Evolutionary conservation across 2,329 filamentous ascomycete genomes (phyloP).

Genomic region (Diaporthe capsici): DNA sequence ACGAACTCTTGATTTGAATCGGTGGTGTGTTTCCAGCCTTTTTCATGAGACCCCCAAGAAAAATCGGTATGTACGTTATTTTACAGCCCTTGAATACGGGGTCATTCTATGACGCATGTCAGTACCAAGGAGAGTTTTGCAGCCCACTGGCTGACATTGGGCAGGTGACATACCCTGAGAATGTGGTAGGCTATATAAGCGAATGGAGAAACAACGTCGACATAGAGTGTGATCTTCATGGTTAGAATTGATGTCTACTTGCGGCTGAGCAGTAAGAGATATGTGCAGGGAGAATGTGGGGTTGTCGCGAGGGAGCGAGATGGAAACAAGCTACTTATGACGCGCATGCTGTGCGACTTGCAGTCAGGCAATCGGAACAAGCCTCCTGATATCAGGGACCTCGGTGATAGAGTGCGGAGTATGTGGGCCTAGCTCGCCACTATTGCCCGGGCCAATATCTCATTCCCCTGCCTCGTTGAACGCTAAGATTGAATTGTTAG

Average conservation of each 20-base stretch:
- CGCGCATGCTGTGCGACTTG: neutral
- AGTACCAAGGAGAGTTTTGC: neutral
- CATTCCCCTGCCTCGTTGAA: neutral
- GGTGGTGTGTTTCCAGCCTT: constrained; percentile 54
- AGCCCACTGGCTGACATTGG: neutral
- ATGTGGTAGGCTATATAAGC: constrained; percentile 56
- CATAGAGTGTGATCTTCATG: constrained; percentile 54
- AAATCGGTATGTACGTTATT: constrained; percentile 55
- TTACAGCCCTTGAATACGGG: constrained; percentile 41
- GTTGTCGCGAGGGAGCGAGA: no score
- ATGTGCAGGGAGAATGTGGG: neutral
- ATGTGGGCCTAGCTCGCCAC: neutral
- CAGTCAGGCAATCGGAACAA: neutral
- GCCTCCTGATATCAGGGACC: neutral
- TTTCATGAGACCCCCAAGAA: constrained; percentile 56
- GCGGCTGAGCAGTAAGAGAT: neutral
- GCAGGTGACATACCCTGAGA: constrained; percentile 50
- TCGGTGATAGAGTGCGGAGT: neutral
- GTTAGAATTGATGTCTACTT: neutral
- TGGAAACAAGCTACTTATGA: neutral
- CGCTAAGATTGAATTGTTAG: neutral
- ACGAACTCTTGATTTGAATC: constrained; percentile 54
- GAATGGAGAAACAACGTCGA: constrained; percentile 58
- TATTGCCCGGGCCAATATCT: neutral
- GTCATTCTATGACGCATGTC: constrained; percentile 25